Base-by-base conservation (phyloP, 2,329 filamentous ascomycete genomes). In the Venturia aucupariae region DNA sequence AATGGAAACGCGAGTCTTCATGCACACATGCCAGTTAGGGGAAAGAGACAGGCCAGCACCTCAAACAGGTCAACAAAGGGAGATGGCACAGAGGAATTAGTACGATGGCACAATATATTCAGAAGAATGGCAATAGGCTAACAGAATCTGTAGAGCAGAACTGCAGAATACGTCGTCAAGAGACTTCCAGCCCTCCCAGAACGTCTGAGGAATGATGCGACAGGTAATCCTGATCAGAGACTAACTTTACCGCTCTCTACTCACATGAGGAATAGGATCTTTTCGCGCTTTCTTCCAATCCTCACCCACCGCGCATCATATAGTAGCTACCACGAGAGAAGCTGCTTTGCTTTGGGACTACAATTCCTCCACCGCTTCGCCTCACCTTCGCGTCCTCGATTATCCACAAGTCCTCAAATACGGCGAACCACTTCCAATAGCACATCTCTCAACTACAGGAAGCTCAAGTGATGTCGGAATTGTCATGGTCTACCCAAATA, bases 321-420 rank as follows among this genome's bases (percentile, higher is more conserved):
- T 90, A 60, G 81, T 97, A 64, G 87, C 86, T 59, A 81, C 97
- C 64, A 95, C 90, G 10, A 86, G 88, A 68, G 86, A 88, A 8
- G 87, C 92, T 72, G 94, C 92, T 69, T 84, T 95, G 67, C 86
- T 96, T 61, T 99, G 94, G 94, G 88, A 90, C 19, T 97, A 97
- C 76, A 86, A 86, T 61, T 75, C 76, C 35, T 82, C 84, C 41
- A 79, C 84, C 11, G 71, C 76, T 62, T 87, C 88, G 0, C 86
- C 89, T 71, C 88, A 93, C 73, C 88, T 91, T 30, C 90, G 92
- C 69, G 86, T 85, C 11, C 90, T 99, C 71, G 84, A 87, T 30
- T 82, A 97, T 27, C 90, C 92, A 1, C 86, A 90, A 68, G 82
- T 86, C 15, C 86, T 87, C 32, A 88, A 85, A 73, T 76, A 82